Conservation (phyloP, 148 eudicot genomes). For the Camellia lanceoleosa region DNA sequence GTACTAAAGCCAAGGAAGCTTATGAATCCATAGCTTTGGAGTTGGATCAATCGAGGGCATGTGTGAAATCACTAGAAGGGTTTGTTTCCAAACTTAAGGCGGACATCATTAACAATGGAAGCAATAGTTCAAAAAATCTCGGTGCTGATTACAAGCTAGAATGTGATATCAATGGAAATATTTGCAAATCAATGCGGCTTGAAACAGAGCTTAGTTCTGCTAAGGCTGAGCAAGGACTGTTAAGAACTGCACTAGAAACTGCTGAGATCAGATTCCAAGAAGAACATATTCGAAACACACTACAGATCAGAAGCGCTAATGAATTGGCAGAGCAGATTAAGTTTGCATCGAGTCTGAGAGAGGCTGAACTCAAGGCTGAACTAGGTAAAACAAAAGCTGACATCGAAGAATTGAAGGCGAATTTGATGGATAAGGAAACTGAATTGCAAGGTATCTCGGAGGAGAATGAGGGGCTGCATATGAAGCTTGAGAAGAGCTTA, state of each 20-base stretch:
- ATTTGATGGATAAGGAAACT: conserved; percentile 84
- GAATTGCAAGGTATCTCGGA: conserved; percentile 68
- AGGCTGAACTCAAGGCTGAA: conserved; percentile 59
- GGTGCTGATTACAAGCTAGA: conserved; percentile 15
- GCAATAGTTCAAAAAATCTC: conserved; percentile 4
- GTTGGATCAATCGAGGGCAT: conserved; percentile 60
- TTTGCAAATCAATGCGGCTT: conserved; percentile 22
- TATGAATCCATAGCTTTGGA: conserved; percentile 39
- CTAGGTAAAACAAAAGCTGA: conserved; percentile 43
- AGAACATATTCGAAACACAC: conserved; percentile 39
- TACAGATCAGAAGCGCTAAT: conserved; percentile 37
- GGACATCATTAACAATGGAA: conserved; percentile 15
- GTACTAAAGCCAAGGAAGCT: conserved; percentile 37
- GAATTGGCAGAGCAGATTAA: conserved; percentile 42
- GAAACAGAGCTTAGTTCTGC: conserved; percentile 42
- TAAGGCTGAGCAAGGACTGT: conserved; percentile 44
- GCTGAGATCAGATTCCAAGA: conserved; percentile 58
- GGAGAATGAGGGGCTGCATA: conserved; percentile 56
- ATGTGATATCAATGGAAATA: conserved; percentile 16
- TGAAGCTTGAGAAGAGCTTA: conserved; percentile 37
- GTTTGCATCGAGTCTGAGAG: conserved; percentile 40
- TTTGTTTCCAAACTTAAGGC: conserved; percentile 44
- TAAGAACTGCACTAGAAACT: conserved; percentile 52
- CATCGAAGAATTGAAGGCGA: conserved; percentile 66
- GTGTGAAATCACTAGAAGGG: conserved; percentile 50